A percentile compares a stretch with the other conserved stretches of the same genome.
Evolutionary conservation across 1,284 basidiomycete genomes (phyloP).

Genomic region (Phylloporus sp.): DNA sequence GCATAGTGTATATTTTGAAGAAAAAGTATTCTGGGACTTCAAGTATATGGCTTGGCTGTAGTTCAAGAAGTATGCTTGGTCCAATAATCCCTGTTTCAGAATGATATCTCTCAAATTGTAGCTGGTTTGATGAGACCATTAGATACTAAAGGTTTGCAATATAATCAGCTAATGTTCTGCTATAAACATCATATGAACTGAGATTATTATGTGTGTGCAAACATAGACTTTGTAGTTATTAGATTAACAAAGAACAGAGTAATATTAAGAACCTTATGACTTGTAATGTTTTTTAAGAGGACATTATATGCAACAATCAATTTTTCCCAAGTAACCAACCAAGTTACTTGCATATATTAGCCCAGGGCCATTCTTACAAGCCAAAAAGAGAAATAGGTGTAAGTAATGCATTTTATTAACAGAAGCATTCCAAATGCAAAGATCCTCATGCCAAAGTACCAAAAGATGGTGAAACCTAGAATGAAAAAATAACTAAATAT

Average conservation of each 20-base stretch:
- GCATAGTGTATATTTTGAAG: background rate
- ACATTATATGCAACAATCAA: conserved; percentile 1
- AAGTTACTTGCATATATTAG: background rate
- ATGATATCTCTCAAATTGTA: background rate
- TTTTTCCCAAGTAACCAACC: background rate
- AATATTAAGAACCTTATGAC: background rate
- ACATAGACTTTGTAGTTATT: background rate
- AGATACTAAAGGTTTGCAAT: background rate
- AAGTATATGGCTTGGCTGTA: background rate
- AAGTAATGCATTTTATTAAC: background rate
- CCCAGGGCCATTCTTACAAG: background rate
- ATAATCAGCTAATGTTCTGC: background rate
- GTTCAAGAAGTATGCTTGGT: background rate
- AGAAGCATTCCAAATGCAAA: conserved; percentile 1
- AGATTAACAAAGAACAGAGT: background rate
- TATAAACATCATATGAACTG: background rate
- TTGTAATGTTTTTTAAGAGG: background rate
- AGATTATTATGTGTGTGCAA: background rate
- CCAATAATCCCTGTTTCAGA: background rate
- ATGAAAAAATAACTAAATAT: conserved; percentile 8
- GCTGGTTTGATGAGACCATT: background rate
- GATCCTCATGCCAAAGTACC: background rate
- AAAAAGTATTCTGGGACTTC: background rate
- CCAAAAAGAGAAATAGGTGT: background rate
- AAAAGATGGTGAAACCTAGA: conserved; percentile 1